Base-by-base conservation (phyloP, 2,329 filamentous ascomycete genomes). In the Fusarium tuaranense region DNA sequence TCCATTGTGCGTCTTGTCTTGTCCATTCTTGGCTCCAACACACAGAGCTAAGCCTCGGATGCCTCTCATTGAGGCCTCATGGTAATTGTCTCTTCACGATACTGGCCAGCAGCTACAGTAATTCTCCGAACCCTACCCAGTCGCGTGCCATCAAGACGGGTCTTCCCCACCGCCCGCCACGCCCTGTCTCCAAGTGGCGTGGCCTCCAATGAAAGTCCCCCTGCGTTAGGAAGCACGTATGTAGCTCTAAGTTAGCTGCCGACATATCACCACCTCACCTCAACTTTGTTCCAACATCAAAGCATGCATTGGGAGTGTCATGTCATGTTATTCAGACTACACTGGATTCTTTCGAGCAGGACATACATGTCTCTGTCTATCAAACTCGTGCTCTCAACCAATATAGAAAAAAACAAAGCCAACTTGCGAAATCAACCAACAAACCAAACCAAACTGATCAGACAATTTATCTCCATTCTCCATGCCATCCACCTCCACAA, bases 211-310 rank as follows among this genome's bases (percentile, higher is more conserved):
- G 39, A 60, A 62, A 53, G 62, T 48, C 32, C 44, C 20, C 36
- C 22, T 48, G 25, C 27, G 36, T 62, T 65, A 25, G 22, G 36
- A 34, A 44, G 12, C 57, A 20, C 44, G 13, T 27, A 27, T 27
- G 25, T 48, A 48, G 44, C 44, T 34, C 9, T 18, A 57, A 30
- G 20, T 22, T 58, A 58, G 34, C 27, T 27, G n/a, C 34, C 27
- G 20, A 39, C 25, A 63, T 41, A 36, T 36, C 59, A 46, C 38
- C 64, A 65, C n/a, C 46, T 27, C n/a, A 55, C n/a, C 46, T 27
- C n/a, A 55, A 58, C 67, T 58, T 75, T 75, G 66, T 74, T 68
- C 63, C 62, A 51, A 75, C 67, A 62, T 75, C 72, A 67, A 62
- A 36, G 20, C 34, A 48, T 61, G 5, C 30, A 27, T 46, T 32